Conservation (phyloP, 2,329 filamentous ascomycete species). For the Hypoxylon sp. region DNA sequence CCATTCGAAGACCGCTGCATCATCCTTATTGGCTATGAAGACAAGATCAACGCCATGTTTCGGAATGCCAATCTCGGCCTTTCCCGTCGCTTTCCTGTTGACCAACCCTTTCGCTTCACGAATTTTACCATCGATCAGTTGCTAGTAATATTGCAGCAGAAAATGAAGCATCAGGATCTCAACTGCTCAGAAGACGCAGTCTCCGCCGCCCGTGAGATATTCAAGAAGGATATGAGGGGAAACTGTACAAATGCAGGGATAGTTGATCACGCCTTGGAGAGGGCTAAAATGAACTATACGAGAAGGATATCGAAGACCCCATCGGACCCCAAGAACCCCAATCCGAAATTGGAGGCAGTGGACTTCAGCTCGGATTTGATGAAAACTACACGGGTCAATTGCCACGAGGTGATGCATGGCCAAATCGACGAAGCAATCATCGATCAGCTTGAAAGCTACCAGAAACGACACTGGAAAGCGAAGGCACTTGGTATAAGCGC, state of each 20-base stretch:
- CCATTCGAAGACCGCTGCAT: slow-evolving; percentile 71
- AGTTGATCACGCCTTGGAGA: slow-evolving; percentile 63
- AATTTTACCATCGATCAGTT: slow-evolving; percentile 64
- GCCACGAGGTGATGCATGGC: not conserved
- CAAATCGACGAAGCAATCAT: no score
- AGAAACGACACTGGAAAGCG: not conserved
- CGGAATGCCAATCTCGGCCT: slow-evolving; percentile 68
- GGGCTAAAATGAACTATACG: slow-evolving; percentile 57
- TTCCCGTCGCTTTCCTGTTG: slow-evolving; percentile 63
- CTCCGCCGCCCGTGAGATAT: slow-evolving; percentile 56
- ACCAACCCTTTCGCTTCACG: slow-evolving; percentile 65
- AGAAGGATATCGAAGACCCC: slow-evolving; percentile 37
- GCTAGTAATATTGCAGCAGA: slow-evolving; percentile 60
- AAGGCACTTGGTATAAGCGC: not conserved
- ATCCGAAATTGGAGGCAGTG: not conserved
- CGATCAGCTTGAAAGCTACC: not conserved
- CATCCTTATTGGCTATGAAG: slow-evolving; percentile 67
- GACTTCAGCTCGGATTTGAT: not conserved
- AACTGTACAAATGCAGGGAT: slow-evolving; percentile 71
- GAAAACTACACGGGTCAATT: not conserved
- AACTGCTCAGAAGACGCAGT: slow-evolving; percentile 55
- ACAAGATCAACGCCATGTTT: slow-evolving; percentile 68
- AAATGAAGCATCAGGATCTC: slow-evolving; percentile 59
- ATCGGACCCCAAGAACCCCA: not conserved
- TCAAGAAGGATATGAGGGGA: slow-evolving; percentile 55